Percentiles rank a stretch among this genome's conserved stretches.
These are phyloP conservation scores for Secale cereale DNA, from an alignment of 176 grass and related monocot genomes.

Conservation along the genomic window DNA sequence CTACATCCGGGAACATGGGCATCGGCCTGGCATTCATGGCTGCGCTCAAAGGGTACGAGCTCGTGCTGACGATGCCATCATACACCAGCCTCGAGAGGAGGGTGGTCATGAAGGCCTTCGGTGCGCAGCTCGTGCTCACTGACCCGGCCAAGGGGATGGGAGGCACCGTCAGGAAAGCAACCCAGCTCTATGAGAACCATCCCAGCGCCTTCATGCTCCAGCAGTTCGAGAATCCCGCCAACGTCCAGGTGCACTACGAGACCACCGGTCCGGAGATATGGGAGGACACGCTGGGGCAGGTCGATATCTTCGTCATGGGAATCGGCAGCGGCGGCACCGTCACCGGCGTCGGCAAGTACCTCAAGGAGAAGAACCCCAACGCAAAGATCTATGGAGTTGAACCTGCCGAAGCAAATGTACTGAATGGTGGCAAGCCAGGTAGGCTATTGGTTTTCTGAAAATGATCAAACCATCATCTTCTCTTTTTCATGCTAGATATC, in stretches of 20 bases:
- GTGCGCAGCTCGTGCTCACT: slow-evolving; percentile 67
- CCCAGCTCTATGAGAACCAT: slow-evolving; percentile 69
- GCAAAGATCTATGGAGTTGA: slow-evolving; percentile 51
- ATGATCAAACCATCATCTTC: background rate
- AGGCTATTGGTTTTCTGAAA: background rate
- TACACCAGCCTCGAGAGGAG: slow-evolving; percentile 95
- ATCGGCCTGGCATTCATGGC: slow-evolving; percentile 74
- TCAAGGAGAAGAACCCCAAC: slow-evolving; percentile 51
- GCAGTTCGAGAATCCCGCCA: slow-evolving; percentile 93
- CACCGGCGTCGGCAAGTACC: slow-evolving; percentile 30
- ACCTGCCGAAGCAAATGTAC: slow-evolving; percentile 41
- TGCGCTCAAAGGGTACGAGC: slow-evolving; percentile 72
- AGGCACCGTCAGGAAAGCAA: slow-evolving; percentile 85
- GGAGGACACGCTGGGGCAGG: slow-evolving; percentile 78
- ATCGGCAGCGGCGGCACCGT: slow-evolving; percentile 52
- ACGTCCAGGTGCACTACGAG: slow-evolving; percentile 69
- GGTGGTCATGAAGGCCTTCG: slow-evolving; percentile 78
- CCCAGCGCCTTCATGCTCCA: slow-evolving; percentile 82
- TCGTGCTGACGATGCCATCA: slow-evolving; percentile 88
- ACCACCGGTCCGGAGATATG: slow-evolving; percentile 93
- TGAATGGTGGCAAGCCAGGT: slow-evolving; percentile 54
- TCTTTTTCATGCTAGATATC: background rate
- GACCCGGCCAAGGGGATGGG: slow-evolving; percentile 92
- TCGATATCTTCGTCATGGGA: slow-evolving; percentile 93
- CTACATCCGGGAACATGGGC: slow-evolving; percentile 91